phyloP scores from a whole-genome alignment of 163 green algal genomes.

The Scenedesmus sp. region DNA sequence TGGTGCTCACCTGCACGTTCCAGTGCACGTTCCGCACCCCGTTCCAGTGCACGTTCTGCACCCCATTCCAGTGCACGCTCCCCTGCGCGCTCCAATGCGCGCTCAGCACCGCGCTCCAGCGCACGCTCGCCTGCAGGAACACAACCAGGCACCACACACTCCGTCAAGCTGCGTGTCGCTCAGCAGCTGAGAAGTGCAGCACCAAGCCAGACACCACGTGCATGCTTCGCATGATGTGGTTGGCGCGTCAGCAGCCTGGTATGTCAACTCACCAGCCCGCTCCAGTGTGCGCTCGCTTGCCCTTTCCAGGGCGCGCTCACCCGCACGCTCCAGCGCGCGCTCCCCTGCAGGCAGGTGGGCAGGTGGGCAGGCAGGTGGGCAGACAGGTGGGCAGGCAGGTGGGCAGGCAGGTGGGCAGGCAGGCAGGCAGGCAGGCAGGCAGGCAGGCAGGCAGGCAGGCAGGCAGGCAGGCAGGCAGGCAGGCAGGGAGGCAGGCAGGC shows the following conservation, averaged over 20 bases:
- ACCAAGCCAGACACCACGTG: not conserved
- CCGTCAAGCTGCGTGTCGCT: too few species aligned
- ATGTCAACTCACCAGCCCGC: constrained; percentile 18
- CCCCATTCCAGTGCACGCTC: constrained; percentile 45
- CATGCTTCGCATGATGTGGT: too few species aligned
- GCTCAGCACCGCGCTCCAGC: constrained; percentile 24
- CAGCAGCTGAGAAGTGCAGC: too few species aligned
- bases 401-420: too few species aligned
- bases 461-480: too few species aligned
- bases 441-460: not conserved
- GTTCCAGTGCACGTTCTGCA: constrained; percentile 38
- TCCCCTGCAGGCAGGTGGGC: constrained; percentile 28
- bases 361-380: not conserved
- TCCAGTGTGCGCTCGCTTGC: constrained; percentile 48
- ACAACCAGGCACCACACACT: not conserved
- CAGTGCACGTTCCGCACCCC: constrained; percentile 45
- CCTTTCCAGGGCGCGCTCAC: constrained; percentile 43
- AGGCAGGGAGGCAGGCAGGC: too few species aligned
- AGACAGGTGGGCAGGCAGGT: too few species aligned
- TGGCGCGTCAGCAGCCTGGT: not conserved
- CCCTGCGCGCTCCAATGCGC: constrained; percentile 38
- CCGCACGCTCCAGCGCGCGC: not conserved
- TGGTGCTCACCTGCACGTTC: constrained; percentile 16
- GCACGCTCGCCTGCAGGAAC: constrained; percentile 36
- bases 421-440: too few species aligned